Base-by-base conservation (phyloP, 2,329 filamentous ascomycete genomes). In the Scedosporium dehoogii region DNA sequence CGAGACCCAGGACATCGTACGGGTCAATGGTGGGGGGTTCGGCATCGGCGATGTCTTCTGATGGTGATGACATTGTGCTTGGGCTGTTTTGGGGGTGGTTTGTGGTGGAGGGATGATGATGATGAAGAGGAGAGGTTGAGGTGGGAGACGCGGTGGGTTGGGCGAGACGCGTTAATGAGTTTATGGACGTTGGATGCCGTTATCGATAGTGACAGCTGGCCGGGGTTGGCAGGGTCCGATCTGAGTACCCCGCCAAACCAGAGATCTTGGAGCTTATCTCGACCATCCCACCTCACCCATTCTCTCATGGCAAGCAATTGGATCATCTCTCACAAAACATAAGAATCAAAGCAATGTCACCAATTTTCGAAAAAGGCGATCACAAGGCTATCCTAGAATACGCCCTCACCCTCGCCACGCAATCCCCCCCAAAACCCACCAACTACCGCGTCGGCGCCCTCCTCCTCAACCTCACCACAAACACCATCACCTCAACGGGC, bases 381-480 rank as follows among this genome's bases (percentile, higher is more conserved):
- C 81, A 84, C 70, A 70, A 71, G 58, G 74, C 70, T 1, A 78
- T 78, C 71, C 89, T 97, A 79, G 82, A 79, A 62, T 78, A 88
- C 62, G 91, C 91, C 44, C 83, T 97, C 63, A 76, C 81, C n/a
- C 80, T 92, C 65, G 62, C 65, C 33, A 46, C 44, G 29, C 63
- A 66, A 48, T 65, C 92, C 10, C 90, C 91, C 2, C 91, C 91
- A 29, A 92, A 89, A 69, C 89, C 92, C 2, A 92, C 91, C 60
- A 97, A 97, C 74, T 99, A 92, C 78, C 86, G 93, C 64, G 92
- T 99, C 23, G 94, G 94, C 51, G 94, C 94, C n/a, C 74, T 96
- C n/a, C 81, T 97, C 46, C 81, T 94, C 21, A 80, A 85, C 63
- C 72, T 79, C 14, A 74, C 75, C 51, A 80, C 77, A 42, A 81